Conservation (phyloP, 1,284 basidiomycete species). For the Rugosomyces carneus region DNA sequence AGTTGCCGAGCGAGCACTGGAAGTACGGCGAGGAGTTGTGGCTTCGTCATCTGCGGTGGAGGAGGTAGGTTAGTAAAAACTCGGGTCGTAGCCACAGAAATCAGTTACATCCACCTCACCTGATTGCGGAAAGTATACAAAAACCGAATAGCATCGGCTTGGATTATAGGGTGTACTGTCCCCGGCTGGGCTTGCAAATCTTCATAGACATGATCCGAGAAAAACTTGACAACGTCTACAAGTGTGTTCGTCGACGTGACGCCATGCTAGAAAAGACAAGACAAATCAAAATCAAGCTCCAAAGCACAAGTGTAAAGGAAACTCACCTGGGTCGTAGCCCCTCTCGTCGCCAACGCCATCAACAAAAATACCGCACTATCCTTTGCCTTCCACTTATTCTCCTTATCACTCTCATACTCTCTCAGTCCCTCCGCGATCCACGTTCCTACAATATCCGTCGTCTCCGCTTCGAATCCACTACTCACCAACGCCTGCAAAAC, state of each 20-base stretch:
- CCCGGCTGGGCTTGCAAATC: constrained; percentile 76
- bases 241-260: constrained; percentile 91
- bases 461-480: constrained; percentile 75
- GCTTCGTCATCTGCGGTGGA: constrained; percentile 84
- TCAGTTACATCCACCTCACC: too few species aligned
- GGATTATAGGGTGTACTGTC: constrained; percentile 82
- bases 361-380: constrained; percentile 95
- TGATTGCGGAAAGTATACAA: constrained; percentile 94
- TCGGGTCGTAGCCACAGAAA: constrained; percentile 2
- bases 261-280: constrained; percentile 57
- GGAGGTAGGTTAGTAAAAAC: background rate
- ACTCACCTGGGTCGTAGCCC: constrained; percentile 74
- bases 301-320: too few species aligned
- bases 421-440: constrained; percentile 78
- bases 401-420: constrained; percentile 53
- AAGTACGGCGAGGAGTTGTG: constrained; percentile 88
- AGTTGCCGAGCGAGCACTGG: constrained; percentile 88
- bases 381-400: constrained; percentile 86
- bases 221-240: constrained; percentile 94
- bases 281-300: background rate
- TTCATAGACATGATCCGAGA: constrained; percentile 85
- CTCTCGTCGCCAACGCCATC: constrained; percentile 85
- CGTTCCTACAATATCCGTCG: constrained; percentile 79
- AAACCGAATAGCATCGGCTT: constrained; percentile 95
- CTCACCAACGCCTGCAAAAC: constrained; percentile 82